A percentile compares a stretch with the other conserved stretches of the same genome.
phyloP scores from a whole-genome alignment of 768 basidiomycete species.

The Naematelia aurantialba region DNA sequence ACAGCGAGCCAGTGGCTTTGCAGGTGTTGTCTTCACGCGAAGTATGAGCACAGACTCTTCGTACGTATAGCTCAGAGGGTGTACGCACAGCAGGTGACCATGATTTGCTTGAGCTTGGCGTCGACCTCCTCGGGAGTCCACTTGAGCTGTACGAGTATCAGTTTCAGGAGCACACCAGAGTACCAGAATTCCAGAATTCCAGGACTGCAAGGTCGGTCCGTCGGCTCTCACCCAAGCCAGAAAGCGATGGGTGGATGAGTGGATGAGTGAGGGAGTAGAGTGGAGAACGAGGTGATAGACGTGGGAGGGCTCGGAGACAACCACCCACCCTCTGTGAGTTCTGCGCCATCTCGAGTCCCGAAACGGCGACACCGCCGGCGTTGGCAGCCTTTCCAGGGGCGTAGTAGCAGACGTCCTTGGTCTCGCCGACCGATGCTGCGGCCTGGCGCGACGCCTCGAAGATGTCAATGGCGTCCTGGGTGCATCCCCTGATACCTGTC shows the following conservation, averaged over 20 bases:
- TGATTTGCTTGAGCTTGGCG: conserved; percentile 65
- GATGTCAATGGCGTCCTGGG: conserved; percentile 66
- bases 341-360: conserved; percentile 75
- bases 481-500: conserved; percentile 58
- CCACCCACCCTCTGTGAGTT: conserved; percentile 58
- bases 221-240: too few relatives aligned
- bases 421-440: conserved; percentile 43
- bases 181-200: background rate
- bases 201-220: too few relatives aligned
- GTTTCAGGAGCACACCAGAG: background rate
- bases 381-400: conserved; percentile 68
- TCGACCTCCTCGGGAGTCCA: conserved; percentile 67
- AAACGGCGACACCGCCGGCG: conserved; percentile 73
- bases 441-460: conserved; percentile 62
- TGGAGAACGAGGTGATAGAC: background rate
- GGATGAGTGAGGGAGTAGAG: background rate
- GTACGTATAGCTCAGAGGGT: conserved; percentile 9
- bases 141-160: conserved; percentile 53
- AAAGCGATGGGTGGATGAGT: background rate
- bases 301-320: background rate
- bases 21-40: conserved; percentile 54
- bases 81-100: conserved; percentile 62
- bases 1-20: conserved; percentile 59
- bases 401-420: conserved; percentile 61
- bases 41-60: background rate